Evolutionary conservation across 441 rosid species (phyloP).

Genomic region (Populus hybrid): DNA sequence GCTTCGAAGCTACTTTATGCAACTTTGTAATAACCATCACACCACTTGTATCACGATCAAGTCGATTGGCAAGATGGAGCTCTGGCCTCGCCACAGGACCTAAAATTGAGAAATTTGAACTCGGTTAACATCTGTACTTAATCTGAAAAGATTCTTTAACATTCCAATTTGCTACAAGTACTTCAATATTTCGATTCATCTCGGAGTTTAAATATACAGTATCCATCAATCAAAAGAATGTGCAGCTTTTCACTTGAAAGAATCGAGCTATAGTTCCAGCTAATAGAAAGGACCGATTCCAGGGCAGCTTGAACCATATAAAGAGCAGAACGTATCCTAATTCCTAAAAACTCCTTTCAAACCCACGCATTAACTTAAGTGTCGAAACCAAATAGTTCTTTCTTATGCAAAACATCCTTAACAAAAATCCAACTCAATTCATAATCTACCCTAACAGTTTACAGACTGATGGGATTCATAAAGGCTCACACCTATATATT

Average conservation of each 20-base stretch:
- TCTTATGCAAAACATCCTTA: not conserved
- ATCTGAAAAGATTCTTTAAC: not conserved
- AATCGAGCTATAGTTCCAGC: not conserved
- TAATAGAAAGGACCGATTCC: not conserved
- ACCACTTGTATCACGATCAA: slow-evolving; percentile 90
- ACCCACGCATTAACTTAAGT: not conserved
- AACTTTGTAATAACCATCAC: slow-evolving; percentile 83
- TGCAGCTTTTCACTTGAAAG: not conserved
- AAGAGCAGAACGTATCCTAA: not conserved
- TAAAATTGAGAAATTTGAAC: slow-evolving; percentile 18
- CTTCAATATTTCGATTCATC: not conserved
- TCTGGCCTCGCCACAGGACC: slow-evolving; percentile 37
- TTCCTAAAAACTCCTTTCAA: not conserved
- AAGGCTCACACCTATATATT: not conserved
- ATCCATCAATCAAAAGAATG: not conserved
- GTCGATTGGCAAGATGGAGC: slow-evolving; percentile 83
- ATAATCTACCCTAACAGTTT: not conserved
- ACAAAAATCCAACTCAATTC: not conserved
- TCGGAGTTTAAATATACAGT: not conserved
- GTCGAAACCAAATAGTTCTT: not conserved
- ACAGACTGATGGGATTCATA: not conserved
- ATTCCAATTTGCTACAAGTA: not conserved
- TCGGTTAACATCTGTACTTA: not conserved
- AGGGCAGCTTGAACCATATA: not conserved
- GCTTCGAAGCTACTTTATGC: slow-evolving; percentile 78